Evolutionary conservation across 2,329 filamentous ascomycete genomes (phyloP).

Genomic region (Fusarium transvaalense): DNA sequence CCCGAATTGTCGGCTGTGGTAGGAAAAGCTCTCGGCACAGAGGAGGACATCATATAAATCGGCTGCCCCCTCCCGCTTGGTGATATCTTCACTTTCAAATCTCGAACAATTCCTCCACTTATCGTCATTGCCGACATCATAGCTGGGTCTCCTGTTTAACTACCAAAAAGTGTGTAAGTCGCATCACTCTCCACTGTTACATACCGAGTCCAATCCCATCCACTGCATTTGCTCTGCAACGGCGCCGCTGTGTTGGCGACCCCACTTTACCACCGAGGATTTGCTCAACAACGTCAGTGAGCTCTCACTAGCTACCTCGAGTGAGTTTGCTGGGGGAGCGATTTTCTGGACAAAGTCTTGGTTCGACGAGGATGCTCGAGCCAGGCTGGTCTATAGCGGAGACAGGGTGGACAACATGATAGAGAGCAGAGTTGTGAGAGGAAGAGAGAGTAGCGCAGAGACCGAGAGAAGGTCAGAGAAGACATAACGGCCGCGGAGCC

Average conservation of each 20-base stretch:
- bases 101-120: slow-evolving; percentile 29
- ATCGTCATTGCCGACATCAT: slow-evolving; percentile 44
- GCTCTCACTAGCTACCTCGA: slow-evolving; percentile 45
- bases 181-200: slow-evolving; percentile 40
- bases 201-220: slow-evolving; percentile 41
- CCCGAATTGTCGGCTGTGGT: slow-evolving; percentile 48
- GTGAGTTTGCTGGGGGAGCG: slow-evolving; percentile 42
- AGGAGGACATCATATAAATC: slow-evolving; percentile 45
- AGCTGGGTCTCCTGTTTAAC: slow-evolving; percentile 34
- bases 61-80: slow-evolving; percentile 34
- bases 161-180: slow-evolving; percentile 44
- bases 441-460: slow-evolving; percentile 42
- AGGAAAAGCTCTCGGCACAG: slow-evolving; percentile 50
- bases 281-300: slow-evolving; percentile 42
- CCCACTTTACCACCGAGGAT: slow-evolving; percentile 48
- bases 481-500: slow-evolving; percentile 42
- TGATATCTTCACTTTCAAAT: slow-evolving; percentile 24
- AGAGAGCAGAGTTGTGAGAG: slow-evolving; percentile 35
- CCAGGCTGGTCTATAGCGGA: slow-evolving; percentile 38
- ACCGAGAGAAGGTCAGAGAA: slow-evolving; percentile 41
- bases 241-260: slow-evolving; percentile 30
- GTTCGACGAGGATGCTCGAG: slow-evolving; percentile 34
- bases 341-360: slow-evolving; percentile 39
- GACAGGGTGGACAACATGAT: slow-evolving; percentile 33
- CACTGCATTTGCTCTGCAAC: slow-evolving; percentile 37